These are phyloP conservation scores for Gossypium arboreum DNA, from an alignment of 345 rosid species.

Conservation along the genomic window DNA sequence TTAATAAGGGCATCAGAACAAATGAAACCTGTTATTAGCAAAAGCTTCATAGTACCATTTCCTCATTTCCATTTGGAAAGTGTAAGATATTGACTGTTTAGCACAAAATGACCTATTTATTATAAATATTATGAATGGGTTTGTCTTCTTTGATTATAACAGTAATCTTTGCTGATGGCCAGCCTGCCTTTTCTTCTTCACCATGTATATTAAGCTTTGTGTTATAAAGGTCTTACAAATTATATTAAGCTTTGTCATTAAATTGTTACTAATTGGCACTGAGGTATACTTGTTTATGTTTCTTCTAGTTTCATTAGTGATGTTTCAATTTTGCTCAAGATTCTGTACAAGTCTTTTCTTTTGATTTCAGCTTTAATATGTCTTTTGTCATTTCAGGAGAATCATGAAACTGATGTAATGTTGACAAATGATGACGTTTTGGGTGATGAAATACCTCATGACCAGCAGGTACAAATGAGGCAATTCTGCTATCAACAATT, in stretches of 20 bases:
- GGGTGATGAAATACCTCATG: slow-evolving; percentile 91
- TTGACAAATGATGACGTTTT: slow-evolving; percentile 94
- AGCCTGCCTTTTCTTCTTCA: not conserved
- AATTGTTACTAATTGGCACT: not conserved
- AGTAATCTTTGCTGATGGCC: not conserved
- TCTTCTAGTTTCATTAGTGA: not conserved
- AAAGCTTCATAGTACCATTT: not conserved
- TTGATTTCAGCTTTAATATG: slow-evolving; percentile 19
- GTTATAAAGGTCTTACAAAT: not conserved
- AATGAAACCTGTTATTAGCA: not conserved
- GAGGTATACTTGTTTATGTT: not conserved
- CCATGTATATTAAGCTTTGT: not conserved
- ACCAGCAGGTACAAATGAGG: slow-evolving; percentile 61
- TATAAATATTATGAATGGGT: not conserved
- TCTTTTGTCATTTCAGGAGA: slow-evolving; percentile 47
- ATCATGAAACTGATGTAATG: slow-evolving; percentile 42
- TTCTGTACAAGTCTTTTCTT: slow-evolving; percentile 5
- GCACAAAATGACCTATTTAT: not conserved
- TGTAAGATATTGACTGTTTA: not conserved
- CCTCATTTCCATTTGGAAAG: not conserved
- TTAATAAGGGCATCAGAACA: not conserved
- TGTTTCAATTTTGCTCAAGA: not conserved
- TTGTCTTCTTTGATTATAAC: not conserved
- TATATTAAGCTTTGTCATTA: not conserved
- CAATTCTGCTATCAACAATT: slow-evolving; percentile 63